Conservation (phyloP, 2,329 filamentous ascomycete species). For the Penicillium sp. region DNA sequence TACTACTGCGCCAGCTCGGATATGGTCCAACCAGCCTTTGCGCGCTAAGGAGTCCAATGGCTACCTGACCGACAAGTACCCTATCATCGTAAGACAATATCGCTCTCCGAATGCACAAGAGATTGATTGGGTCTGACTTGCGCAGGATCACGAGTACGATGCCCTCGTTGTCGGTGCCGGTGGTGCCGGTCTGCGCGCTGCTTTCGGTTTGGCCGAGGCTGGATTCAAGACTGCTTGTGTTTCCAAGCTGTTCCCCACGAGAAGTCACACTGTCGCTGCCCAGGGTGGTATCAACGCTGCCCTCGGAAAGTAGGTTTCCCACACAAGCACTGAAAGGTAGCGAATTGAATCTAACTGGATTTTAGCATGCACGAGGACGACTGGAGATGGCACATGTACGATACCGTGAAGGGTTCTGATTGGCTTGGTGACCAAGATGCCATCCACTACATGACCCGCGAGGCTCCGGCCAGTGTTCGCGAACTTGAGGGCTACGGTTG, state of each 20-base stretch:
- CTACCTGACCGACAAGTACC: constrained; percentile 85
- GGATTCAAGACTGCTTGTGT: constrained; percentile 65
- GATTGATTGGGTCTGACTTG: constrained; percentile 19
- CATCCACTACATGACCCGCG: constrained; percentile 97
- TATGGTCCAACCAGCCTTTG: constrained; percentile 80
- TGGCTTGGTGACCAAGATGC: constrained; percentile 97
- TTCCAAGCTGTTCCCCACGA: constrained; percentile 62
- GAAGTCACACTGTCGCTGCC: constrained; percentile 65
- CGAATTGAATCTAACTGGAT: constrained; percentile 21
- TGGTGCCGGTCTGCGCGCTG: constrained; percentile 62
- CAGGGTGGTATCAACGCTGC: constrained; percentile 61
- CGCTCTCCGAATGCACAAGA: not conserved
- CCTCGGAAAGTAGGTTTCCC: constrained; percentile 41
- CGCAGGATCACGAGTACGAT: constrained; percentile 95
- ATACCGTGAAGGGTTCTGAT: constrained; percentile 96
- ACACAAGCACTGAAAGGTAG: not conserved
- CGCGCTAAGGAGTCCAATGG: constrained; percentile 91
- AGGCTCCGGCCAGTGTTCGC: constrained; percentile 86
- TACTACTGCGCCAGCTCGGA: constrained; percentile 60
- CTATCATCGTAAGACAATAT: constrained; percentile 72
- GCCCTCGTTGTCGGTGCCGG: constrained; percentile 75
- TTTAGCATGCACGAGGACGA: constrained; percentile 94
- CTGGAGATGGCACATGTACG: constrained; percentile 99
- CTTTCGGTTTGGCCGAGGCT: constrained; percentile 62
- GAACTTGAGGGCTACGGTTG: constrained; percentile 97